Evolutionary conservation across 352 stramenopile genomes (phyloP).

Genomic region (Globisporangium iwayamae): DNA sequence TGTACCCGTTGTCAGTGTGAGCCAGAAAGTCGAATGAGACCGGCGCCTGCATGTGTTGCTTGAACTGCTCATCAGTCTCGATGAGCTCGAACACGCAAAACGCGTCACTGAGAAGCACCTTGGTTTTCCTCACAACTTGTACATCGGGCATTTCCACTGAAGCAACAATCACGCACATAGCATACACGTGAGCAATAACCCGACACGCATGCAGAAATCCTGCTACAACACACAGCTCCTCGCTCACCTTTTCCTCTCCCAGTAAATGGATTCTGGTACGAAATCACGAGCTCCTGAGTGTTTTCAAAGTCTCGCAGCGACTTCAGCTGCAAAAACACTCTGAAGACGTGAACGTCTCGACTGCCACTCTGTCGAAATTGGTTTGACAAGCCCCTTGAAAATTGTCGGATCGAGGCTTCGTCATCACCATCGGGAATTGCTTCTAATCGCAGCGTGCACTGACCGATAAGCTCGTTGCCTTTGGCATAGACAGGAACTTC

Average conservation of each 20-base stretch:
- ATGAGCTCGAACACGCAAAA: slow-evolving; percentile 50
- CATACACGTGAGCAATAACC: neutral
- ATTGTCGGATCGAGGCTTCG: neutral
- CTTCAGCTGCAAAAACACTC: slow-evolving; percentile 37
- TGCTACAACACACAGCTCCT: neutral
- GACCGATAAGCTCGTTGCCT: slow-evolving; percentile 2
- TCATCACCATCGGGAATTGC: neutral
- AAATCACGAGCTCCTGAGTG: slow-evolving; percentile 24
- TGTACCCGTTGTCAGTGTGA: neutral
- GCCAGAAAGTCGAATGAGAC: slow-evolving; percentile 39
- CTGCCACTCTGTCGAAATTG: neutral
- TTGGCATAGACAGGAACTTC: neutral
- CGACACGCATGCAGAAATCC: too few relatives aligned
- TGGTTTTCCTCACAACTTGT: slow-evolving; percentile 29
- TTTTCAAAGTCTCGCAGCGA: slow-evolving; percentile 28
- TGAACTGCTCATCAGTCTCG: slow-evolving; percentile 30
- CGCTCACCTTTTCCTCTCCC: slow-evolving; percentile 25
- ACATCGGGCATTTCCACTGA: slow-evolving; percentile 42
- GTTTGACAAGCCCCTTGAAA: neutral
- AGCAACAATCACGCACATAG: neutral
- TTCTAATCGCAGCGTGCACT: slow-evolving; percentile 6
- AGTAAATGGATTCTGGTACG: slow-evolving; percentile 39
- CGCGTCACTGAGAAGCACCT: slow-evolving; percentile 28
- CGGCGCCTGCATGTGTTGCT: slow-evolving; percentile 41
- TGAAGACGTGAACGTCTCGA: slow-evolving; percentile 21